Conservation (phyloP, 164 flowering plant species). For the Nymphaea thermarum region DNA sequence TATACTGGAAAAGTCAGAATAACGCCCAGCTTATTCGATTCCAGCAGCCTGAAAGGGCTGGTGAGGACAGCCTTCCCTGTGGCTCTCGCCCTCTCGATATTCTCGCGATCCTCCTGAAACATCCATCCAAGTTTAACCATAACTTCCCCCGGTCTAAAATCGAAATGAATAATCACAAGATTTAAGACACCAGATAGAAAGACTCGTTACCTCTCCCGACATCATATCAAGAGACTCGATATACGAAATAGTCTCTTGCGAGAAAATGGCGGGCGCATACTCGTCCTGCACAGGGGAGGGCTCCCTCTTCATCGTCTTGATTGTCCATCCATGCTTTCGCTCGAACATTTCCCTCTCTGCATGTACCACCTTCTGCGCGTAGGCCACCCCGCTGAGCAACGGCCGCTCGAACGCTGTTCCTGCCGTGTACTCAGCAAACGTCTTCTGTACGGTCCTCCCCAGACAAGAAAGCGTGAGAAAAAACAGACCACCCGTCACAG, state of each 20-base stretch:
- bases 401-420: constrained; percentile 89
- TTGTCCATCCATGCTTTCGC: constrained; percentile 70
- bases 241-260: constrained; percentile 81
- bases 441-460: constrained; percentile 41
- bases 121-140: background rate
- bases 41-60: constrained; percentile 67
- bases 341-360: constrained; percentile 73
- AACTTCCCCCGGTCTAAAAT: background rate
- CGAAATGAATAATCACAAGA: background rate
- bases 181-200: background rate
- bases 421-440: constrained; percentile 84
- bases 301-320: constrained; percentile 72
- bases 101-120: constrained; percentile 79
- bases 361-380: constrained; percentile 64
- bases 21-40: constrained; percentile 90
- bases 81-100: constrained; percentile 52
- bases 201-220: constrained; percentile 76
- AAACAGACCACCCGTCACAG: background rate
- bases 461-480: constrained; percentile 2
- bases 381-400: constrained; percentile 77
- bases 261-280: constrained; percentile 87
- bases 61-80: constrained; percentile 93
- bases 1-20: constrained; percentile 96
- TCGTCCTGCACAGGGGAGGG: constrained; percentile 79
- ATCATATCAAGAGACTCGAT: constrained; percentile 84